A percentile compares a stretch with the other conserved stretches of the same genome.
These are phyloP conservation scores for Sphaerobolus stellatus DNA, from an alignment of 1,284 basidiomycete genomes.

Conservation along the genomic window DNA sequence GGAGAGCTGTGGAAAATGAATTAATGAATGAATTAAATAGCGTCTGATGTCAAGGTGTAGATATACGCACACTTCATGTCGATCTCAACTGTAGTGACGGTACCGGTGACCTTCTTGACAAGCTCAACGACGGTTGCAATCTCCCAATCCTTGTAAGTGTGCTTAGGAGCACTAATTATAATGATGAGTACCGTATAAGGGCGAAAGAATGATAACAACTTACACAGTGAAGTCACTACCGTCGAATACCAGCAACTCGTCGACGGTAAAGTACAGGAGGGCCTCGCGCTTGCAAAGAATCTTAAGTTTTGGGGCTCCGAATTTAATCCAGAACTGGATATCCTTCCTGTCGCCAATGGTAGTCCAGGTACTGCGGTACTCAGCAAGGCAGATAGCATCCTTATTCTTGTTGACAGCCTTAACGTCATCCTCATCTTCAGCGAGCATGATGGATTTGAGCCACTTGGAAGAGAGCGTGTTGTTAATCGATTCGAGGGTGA, in stretches of 20 bases:
- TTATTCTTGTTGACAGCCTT: not conserved
- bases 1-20: conserved; percentile 21
- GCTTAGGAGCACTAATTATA: not conserved
- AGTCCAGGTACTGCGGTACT: conserved; percentile 18
- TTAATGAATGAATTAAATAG: not conserved
- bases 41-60: not conserved
- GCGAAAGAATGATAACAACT: conserved; percentile 4
- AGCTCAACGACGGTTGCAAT: conserved; percentile 32
- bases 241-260: conserved; percentile 28
- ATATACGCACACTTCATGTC: conserved; percentile 26
- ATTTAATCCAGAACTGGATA: conserved; percentile 27
- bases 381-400: conserved; percentile 24
- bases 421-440: not conserved
- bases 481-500: not conserved
- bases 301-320: conserved; percentile 30
- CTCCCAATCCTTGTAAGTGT: conserved; percentile 24
- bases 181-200: not conserved
- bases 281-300: conserved; percentile 33
- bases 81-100: conserved; percentile 24
- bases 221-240: conserved; percentile 25
- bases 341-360: conserved; percentile 11
- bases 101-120: conserved; percentile 21
- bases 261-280: conserved; percentile 30
- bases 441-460: not conserved
- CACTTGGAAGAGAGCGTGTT: not conserved